Base-by-base conservation (phyloP, 345 rosid genomes). In the Populus ilicifolia region DNA sequence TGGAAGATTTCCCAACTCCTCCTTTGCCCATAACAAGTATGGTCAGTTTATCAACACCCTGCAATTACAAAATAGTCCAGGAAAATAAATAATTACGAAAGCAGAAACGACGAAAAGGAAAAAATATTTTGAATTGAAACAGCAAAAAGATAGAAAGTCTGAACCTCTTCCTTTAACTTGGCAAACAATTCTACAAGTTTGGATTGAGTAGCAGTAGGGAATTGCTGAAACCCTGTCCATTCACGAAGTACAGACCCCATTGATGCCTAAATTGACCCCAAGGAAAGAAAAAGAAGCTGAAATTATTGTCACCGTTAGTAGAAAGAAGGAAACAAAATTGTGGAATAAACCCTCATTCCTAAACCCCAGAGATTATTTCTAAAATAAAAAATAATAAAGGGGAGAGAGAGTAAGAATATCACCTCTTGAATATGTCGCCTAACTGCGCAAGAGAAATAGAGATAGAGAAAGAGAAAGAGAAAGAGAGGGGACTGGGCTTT, bases 1-100 rank as follows among this genome's bases (percentile, higher is more conserved):
- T 90, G 2, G 98, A 93, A 17, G 98, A 93, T 77, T 93, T 93
- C 59, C 96, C 98, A 70, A 90, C 91, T 54, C 98, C 96, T n/a
- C 94, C 96, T 86, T 93, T 93, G 69, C 98, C 98, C 91, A 93
- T 83, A 46, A 91, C 98, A 79, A 93, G 89, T 67, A 93, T 88
- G 0, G 98, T 90, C 87, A 91, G 72, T 16, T 89, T 87, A 85
- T 82, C 85, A 70, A 87, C 89, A 78, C 89, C 85, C 98, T 93
- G 87, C 63, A 56, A 61, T 20, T 21, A 43, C 8, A 64, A 50
- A 10, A 72, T 20, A 29, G 54, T 72, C 62, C 82, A 66, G 71
- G 71, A 14, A 62, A 29, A 71, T 35, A 76, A 59, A 27, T 52
- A 62, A 71, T 30, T 33, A 5, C 48, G 13, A 36, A 52, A 63